Percentiles rank a stretch among this genome's conserved stretches.
phyloP scores from a whole-genome alignment of 78 protist genomes.

The Emiliania huxleyi region DNA sequence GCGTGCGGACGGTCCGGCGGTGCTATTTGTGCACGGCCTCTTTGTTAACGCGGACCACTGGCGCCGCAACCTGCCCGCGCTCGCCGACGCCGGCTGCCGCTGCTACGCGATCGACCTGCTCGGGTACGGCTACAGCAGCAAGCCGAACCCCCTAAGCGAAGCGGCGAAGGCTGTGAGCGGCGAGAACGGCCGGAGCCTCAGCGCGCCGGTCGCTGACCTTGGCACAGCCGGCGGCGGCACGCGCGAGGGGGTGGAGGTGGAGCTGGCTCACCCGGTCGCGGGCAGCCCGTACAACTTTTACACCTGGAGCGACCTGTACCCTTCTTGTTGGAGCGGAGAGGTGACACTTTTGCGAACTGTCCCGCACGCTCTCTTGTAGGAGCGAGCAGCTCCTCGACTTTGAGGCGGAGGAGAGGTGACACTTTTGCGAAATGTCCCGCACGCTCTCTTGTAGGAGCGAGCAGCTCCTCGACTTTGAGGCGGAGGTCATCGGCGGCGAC shows the following conservation, averaged over 20 bases:
- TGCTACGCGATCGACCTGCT: constrained; percentile 45
- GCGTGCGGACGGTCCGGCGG: neutral
- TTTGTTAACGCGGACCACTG: constrained; percentile 55
- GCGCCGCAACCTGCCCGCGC: constrained; percentile 35
- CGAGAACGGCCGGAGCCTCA: neutral
- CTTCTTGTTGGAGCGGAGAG: neutral
- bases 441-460: no score
- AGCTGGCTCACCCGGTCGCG: neutral
- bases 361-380: no score
- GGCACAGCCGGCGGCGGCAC: neutral
- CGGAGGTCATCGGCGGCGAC: neutral
- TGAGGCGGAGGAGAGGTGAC: neutral
- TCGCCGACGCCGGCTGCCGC: constrained; percentile 28
- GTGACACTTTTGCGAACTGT: no score
- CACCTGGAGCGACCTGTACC: no score
- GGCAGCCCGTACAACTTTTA: constrained; percentile 38
- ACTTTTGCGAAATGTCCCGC: no score
- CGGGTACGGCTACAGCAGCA: constrained; percentile 46
- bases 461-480: constrained; percentile 28
- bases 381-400: constrained; percentile 42
- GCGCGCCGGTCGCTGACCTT: neutral
- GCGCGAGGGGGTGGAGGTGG: neutral
- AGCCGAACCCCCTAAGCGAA: constrained; percentile 20
- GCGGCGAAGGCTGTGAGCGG: neutral
- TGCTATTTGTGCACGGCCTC: constrained; percentile 47